A percentile compares a stretch with the other conserved stretches of the same genome.
phyloP scores from a whole-genome alignment of 495 filamentous ascomycete species.

The Penicillium cataractarum region DNA sequence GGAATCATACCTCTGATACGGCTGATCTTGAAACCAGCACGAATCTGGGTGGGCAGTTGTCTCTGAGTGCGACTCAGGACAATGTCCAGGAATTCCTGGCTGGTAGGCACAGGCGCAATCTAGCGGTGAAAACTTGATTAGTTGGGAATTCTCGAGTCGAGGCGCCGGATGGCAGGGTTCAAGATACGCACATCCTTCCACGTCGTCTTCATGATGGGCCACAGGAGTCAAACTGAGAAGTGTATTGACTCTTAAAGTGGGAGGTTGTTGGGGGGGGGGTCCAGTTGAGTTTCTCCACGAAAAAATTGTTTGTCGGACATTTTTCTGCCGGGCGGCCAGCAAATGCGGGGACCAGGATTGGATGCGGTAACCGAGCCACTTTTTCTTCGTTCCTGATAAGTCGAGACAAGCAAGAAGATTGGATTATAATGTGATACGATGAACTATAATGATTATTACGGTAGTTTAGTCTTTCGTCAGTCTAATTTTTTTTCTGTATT shows the following conservation, averaged over 20 bases:
- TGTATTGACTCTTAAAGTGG: slow-evolving; percentile 32
- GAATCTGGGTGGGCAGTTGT: slow-evolving; percentile 92
- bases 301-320: slow-evolving; percentile 32
- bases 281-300: slow-evolving; percentile 29
- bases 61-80: slow-evolving; percentile 93
- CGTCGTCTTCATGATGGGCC: slow-evolving; percentile 68
- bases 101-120: slow-evolving; percentile 90
- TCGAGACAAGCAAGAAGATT: not conserved
- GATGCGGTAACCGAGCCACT: slow-evolving; percentile 27
- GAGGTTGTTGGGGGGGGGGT: slow-evolving; percentile 30
- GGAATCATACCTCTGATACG: slow-evolving; percentile 73
- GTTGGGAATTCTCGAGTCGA: slow-evolving; percentile 7
- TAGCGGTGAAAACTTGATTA: slow-evolving; percentile 45
- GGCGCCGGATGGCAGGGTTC: not conserved
- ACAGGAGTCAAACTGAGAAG: slow-evolving; percentile 30
- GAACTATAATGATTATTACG: not conserved
- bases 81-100: slow-evolving; percentile 95
- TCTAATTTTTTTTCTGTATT: not conserved
- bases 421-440: not conserved
- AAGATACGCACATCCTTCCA: slow-evolving; percentile 63
- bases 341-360: slow-evolving; percentile 37
- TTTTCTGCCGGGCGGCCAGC: slow-evolving; percentile 47
- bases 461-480: not conserved
- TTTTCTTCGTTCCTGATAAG: slow-evolving; percentile 9
- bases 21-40: slow-evolving; percentile 93